Evolutionary conservation across 2,329 filamentous ascomycete genomes (phyloP).

Genomic region (Mariannaea elegans): DNA sequence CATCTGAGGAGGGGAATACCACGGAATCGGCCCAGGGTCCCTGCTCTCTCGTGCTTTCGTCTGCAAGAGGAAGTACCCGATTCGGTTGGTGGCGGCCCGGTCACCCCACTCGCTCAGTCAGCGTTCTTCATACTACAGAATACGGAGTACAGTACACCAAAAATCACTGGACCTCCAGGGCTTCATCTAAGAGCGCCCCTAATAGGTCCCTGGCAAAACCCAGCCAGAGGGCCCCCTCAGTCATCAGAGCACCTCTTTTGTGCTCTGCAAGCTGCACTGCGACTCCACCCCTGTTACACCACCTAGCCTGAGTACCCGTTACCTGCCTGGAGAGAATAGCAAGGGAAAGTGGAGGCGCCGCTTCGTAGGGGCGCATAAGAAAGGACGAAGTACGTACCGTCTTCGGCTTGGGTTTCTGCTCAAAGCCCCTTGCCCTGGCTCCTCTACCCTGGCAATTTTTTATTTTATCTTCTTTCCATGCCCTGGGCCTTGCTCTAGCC

Average conservation of each 20-base stretch:
- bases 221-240: background rate
- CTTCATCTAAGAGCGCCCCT: constrained; percentile 2
- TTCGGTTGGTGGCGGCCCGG: constrained; percentile 23
- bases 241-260: background rate
- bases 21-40: constrained; percentile 3
- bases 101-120: constrained; percentile 14
- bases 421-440: background rate
- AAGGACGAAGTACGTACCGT: background rate
- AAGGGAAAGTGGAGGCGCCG: constrained; percentile 13
- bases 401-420: background rate
- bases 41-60: constrained; percentile 13
- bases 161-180: background rate
- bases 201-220: constrained; percentile 8
- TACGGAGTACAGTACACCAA: background rate
- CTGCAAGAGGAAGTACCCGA: constrained; percentile 17
- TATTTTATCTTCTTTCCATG: constrained; percentile 12
- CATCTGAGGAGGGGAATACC: background rate
- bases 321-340: constrained; percentile 1
- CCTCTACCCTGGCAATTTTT: background rate
- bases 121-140: background rate
- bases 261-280: constrained; percentile 5
- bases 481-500: constrained; percentile 21
- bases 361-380: background rate
- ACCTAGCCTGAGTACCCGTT: constrained; percentile 21
- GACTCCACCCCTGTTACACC: constrained; percentile 35